These are phyloP conservation scores for Cercospora zeina DNA, from an alignment of 2,329 filamentous ascomycete species.

Conservation along the genomic window DNA sequence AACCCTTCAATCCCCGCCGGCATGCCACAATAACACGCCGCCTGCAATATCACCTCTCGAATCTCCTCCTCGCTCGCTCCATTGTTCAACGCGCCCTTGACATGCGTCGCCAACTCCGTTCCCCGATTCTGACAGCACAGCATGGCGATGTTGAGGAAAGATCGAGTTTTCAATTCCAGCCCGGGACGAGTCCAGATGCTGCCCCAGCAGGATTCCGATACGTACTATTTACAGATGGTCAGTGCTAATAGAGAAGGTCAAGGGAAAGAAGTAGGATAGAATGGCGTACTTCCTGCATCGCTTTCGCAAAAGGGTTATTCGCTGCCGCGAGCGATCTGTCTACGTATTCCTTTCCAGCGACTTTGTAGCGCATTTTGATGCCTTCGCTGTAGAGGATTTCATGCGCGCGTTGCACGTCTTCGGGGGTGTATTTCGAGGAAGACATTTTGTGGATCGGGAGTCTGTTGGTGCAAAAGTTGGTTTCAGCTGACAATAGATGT, in stretches of 20 bases:
- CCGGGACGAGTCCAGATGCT: conserved; percentile 64
- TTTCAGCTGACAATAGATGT: not conserved
- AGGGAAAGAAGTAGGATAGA: not conserved
- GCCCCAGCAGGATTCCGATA: conserved; percentile 66
- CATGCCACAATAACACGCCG: conserved; percentile 56
- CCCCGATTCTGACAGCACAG: conserved; percentile 61
- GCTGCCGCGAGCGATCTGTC: conserved; percentile 58
- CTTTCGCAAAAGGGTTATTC: conserved; percentile 59
- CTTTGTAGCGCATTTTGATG: conserved; percentile 59
- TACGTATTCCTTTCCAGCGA: conserved; percentile 64
- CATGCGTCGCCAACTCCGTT: conserved; percentile 61
- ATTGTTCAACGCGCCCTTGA: conserved; percentile 64
- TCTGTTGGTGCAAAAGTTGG: not conserved
- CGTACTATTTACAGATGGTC: conserved; percentile 36
- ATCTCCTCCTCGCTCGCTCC: conserved; percentile 63
- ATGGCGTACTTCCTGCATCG: conserved; percentile 58
- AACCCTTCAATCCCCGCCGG: conserved; percentile 58
- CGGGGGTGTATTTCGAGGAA: conserved; percentile 28
- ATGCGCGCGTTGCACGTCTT: conserved; percentile 46
- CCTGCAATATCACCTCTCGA: conserved; percentile 58
- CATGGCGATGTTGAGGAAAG: conserved; percentile 65
- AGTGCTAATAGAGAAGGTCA: no score
- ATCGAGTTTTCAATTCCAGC: conserved; percentile 61
- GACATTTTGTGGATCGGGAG: conserved; percentile 22
- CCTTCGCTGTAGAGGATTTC: conserved; percentile 62